Evolutionary conservation across 2,329 filamentous ascomycete species (phyloP), one percentile per base, ranked within the genome.

Genomic region (Incumbomyces delicatus): DNA sequence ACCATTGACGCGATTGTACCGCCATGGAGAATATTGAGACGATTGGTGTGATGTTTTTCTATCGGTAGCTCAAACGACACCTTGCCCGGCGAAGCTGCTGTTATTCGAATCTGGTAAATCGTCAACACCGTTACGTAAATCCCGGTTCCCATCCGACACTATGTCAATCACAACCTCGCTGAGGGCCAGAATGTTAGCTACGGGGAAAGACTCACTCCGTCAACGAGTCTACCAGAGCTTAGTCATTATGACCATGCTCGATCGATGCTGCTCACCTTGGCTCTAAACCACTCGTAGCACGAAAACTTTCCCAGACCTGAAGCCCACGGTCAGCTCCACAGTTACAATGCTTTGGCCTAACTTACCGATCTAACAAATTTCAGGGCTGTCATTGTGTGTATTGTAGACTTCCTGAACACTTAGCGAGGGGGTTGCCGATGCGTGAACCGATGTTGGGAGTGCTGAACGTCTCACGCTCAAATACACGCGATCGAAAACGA

Each of bases 261-360:
- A 5, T 37, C 10, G 13, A 34, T 35, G 16, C 12, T 8, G 22
- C 33, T 35, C 33, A 35, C 33, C 33, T 35, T 17, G 33, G 33
- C 33, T 35, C 33, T 12, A 96, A 69, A 6, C 89, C 89, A 4
- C 88, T 95, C 53, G 87, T 85, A 55, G 78, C 77, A 69, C 85
- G 79, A 65, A 95, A 95, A 1, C 86, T 89, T 63, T 85, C 83
- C 72, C 87, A 77, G 39, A 94, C 87, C 87, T 92, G 33, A 41
- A 44, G 27, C 43, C 29, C 16, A 18, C 4, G n/a, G 11, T 0
- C 18, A 37, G 39, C 44, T 2, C 36, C 35, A 12, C 17, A 17
- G 8, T 14, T 13, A 39, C n/a, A n/a, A 14, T 13, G 8, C 16
- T 35, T 17, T 35, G 11, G 5, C 13, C 33, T 5, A 35, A 10